These are phyloP conservation scores for Sphagnum magellanicum DNA, from an alignment of 228 moss, liverwort and hornwort genomes.

Conservation along the genomic window DNA sequence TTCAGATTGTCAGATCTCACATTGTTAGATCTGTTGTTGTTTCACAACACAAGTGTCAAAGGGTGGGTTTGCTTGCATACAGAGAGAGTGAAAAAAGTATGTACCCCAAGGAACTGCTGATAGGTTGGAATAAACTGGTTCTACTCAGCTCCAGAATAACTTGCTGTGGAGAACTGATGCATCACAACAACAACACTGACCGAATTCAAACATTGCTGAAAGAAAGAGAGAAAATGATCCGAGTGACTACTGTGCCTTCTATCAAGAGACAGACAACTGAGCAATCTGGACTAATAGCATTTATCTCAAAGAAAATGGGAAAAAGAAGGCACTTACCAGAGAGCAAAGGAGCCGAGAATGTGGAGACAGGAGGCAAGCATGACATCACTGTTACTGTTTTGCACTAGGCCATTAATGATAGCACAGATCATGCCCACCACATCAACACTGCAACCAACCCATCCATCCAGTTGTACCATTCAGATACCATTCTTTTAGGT, in stretches of 20 bases:
- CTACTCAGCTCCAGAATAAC: conserved; percentile 74
- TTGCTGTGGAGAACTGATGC: conserved; percentile 63
- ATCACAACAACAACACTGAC: too few species aligned
- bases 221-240: too few species aligned
- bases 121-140: conserved; percentile 75
- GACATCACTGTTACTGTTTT: conserved; percentile 57
- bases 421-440: conserved; percentile 87
- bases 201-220: too few species aligned
- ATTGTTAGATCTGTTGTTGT: too few species aligned
- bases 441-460: conserved; percentile 58
- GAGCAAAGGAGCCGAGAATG: conserved; percentile 74
- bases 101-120: conserved; percentile 55
- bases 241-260: too few species aligned
- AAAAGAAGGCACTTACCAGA: conserved; percentile 34
- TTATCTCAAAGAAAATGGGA: too few species aligned
- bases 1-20: too few species aligned
- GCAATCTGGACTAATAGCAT: too few species aligned
- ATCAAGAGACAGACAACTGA: too few species aligned
- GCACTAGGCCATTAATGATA: conserved; percentile 69
- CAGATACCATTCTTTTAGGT: neutral
- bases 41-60: too few species aligned
- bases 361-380: conserved; percentile 80
- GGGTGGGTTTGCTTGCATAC: neutral
- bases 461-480: neutral
- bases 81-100: neutral